Base-by-base conservation (phyloP, 23 red algal genomes). In the Pyropia haitanensis region DNA sequence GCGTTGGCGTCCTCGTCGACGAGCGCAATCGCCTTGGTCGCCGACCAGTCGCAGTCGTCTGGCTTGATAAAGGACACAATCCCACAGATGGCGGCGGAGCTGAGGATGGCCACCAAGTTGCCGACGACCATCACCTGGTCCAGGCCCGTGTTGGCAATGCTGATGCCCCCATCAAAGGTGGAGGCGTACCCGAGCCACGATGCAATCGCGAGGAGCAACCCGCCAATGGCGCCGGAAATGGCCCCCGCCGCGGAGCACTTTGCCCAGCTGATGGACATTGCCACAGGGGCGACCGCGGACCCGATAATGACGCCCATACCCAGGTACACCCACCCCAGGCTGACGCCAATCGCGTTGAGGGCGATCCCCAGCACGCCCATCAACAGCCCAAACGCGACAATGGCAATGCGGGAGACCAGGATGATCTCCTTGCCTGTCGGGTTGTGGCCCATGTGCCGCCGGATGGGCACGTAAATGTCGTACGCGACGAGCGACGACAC, bases 291-390 rank as follows among this genome's bases (percentile, higher is more conserved):
- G 6, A 91, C 87, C 12, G 87, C 87, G 20, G 87, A 83, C 46
- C 77, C 87, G 34, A 91, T 91, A 46, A 78, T 54, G 52, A 91
- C 87, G 1, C 78, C 87, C 78, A 83, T 81, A 60, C 79, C 79
- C 58, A 82, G 59, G 49, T 91, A 91, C 31, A 83, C 52, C 71
- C 70, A 91, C 4, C 73, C 73, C 2, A 91, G 34, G 3, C 51
- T 34, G 33, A 91, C 49, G n/a, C 78, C 76, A 18, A 91, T 82
- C 19, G 29, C 51, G 65, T 91, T 91, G 17, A 82, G 79, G 1
- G 58, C 66, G 27, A 91, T 82, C 18, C 87, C 87, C 18, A 91
- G 54, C 15, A 78, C 76, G 12, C 76, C 85, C 76, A 81, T 90
- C 58, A 90, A 26, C 14, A 90, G 39, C 1, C 85, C 85, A 56